Evolutionary conservation across 106 monocot genomes (phyloP).

Genomic region (Dendrobium officinale): DNA sequence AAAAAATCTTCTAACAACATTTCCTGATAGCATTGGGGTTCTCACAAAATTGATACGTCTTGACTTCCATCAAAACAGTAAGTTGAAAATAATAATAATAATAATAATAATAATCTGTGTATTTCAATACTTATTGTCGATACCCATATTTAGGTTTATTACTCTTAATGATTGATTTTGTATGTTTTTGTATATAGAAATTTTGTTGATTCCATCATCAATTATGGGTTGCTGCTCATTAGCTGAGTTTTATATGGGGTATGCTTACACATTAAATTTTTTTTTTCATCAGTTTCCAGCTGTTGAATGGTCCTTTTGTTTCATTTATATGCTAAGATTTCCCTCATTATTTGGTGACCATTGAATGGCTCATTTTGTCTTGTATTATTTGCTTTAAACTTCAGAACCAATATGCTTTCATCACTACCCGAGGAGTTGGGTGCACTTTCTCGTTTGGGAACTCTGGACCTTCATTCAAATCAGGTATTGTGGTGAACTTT

Average conservation of each 20-base stretch:
- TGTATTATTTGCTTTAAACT: conserved; percentile 8
- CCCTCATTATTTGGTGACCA: not conserved
- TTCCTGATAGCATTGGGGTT: conserved; percentile 77
- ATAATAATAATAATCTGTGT: not conserved
- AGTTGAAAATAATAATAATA: conserved; percentile 21
- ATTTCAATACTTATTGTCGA: not conserved
- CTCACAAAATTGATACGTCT: conserved; percentile 77
- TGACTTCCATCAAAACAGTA: conserved; percentile 93
- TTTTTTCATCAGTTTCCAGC: not conserved
- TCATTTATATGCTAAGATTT: conserved; percentile 10
- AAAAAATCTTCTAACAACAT: conserved; percentile 63
- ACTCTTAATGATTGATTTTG: not conserved
- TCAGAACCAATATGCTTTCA: conserved; percentile 73
- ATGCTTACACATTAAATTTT: conserved; percentile 15
- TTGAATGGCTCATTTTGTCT: conserved; percentile 12
- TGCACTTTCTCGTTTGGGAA: conserved; percentile 61
- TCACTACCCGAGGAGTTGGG: conserved; percentile 78
- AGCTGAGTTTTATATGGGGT: conserved; percentile 94
- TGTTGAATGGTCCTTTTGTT: conserved; percentile 11
- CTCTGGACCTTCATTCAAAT: conserved; percentile 91
- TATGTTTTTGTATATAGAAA: conserved; percentile 39
- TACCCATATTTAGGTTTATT: not conserved
- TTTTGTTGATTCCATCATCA: conserved; percentile 68
- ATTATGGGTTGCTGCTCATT: conserved; percentile 75
- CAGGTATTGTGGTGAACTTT: conserved; percentile 37